Evolutionary conservation across 139 green algal genomes (phyloP).

Genomic region (Tetraselmis striata): DNA sequence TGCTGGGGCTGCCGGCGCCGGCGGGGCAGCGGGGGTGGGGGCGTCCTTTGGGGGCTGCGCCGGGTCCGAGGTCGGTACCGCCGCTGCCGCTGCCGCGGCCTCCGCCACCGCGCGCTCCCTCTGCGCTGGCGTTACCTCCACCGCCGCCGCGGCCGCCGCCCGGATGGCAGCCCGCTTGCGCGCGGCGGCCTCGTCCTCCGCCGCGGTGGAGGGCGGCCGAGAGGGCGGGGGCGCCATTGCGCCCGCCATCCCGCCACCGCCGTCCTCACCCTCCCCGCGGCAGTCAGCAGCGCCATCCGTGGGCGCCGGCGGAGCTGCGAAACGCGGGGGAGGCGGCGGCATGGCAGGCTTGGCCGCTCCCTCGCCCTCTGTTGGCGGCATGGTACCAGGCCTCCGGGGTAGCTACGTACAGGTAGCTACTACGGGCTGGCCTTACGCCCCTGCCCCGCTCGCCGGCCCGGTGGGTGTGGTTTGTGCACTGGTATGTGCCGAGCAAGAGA

Average conservation of each 20-base stretch:
- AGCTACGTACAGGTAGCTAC: conserved; percentile 15
- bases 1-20: background rate
- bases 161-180: conserved; percentile 13
- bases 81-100: conserved; percentile 9
- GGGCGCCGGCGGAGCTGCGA: too few relatives aligned
- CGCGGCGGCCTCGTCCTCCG: background rate
- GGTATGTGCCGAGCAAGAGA: conserved; percentile 8
- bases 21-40: too few relatives aligned
- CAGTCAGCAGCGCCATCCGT: background rate
- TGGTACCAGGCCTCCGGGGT: too few relatives aligned
- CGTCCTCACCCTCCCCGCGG: background rate
- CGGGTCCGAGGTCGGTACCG: background rate
- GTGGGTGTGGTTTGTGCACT: conserved; percentile 22
- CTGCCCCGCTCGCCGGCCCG: too few relatives aligned
- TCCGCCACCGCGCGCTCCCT: conserved; percentile 28
- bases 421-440: too few relatives aligned
- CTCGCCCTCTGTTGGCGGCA: too few relatives aligned
- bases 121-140: conserved; percentile 26
- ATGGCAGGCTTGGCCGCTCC: too few relatives aligned
- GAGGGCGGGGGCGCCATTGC: background rate
- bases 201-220: conserved; percentile 7
- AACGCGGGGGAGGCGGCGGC: too few relatives aligned
- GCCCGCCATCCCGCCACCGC: background rate
- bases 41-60: background rate
- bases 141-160: conserved; percentile 20